Evolutionary conservation across 2,329 filamentous ascomycete species (phyloP).

Genomic region (Metarhizium guizhouense): DNA sequence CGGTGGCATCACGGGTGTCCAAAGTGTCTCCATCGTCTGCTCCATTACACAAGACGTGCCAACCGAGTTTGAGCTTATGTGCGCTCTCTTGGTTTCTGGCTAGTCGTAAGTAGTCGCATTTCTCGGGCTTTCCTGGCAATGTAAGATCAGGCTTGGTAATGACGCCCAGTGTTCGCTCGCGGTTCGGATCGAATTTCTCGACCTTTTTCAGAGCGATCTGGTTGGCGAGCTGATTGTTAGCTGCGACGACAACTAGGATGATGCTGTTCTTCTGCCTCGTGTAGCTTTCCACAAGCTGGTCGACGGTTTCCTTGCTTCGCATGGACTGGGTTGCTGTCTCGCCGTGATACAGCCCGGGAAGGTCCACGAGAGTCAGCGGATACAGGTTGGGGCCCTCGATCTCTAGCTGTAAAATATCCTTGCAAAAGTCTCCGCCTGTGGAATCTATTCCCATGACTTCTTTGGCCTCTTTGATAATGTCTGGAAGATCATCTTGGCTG

Average conservation of each 20-base stretch:
- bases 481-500: no score
- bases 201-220: slow-evolving; percentile 42
- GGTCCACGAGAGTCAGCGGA: slow-evolving; percentile 51
- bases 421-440: no score
- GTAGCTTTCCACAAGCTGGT: slow-evolving; percentile 41
- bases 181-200: slow-evolving; percentile 39
- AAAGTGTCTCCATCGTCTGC: no score
- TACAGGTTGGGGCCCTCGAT: slow-evolving; percentile 32
- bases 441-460: no score
- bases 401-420: no score
- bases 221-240: slow-evolving; percentile 46
- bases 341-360: slow-evolving; percentile 49
- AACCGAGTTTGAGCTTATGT: no score
- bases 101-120: no score
- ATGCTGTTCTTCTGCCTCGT: slow-evolving; percentile 48
- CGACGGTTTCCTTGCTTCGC: slow-evolving; percentile 43
- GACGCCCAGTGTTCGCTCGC: slow-evolving; percentile 41
- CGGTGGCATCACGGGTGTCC: no score
- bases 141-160: slow-evolving; percentile 29
- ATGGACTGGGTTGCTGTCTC: slow-evolving; percentile 44
- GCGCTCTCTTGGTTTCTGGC: no score
- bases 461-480: no score
- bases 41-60: no score
- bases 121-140: no score
- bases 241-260: slow-evolving; percentile 45